Percentiles rank a stretch among this genome's conserved stretches.
phyloP scores from a whole-genome alignment of 177 flowering plant genomes.

The Vitis hybrid region DNA sequence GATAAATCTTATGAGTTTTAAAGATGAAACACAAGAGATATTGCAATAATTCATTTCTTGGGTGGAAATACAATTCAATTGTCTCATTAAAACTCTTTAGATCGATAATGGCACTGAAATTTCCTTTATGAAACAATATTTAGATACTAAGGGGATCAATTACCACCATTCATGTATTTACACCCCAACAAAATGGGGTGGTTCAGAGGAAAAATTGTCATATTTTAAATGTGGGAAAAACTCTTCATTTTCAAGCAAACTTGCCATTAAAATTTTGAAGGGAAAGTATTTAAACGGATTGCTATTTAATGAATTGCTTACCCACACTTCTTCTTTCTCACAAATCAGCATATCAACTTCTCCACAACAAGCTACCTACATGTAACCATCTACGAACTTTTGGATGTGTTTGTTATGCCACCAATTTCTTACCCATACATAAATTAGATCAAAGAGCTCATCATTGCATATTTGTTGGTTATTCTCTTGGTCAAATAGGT shows the following conservation, averaged over 20 bases:
- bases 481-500: not conserved
- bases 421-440: not conserved
- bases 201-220: not conserved
- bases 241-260: not conserved
- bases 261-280: conserved; percentile 5
- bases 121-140: not conserved
- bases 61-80: conserved; percentile 8
- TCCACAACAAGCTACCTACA: not conserved
- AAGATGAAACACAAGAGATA: not conserved
- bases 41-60: not conserved
- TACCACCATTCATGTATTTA: not conserved
- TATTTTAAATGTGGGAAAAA: not conserved
- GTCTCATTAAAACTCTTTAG: not conserved
- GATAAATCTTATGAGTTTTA: conserved; percentile 13
- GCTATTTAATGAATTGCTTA: not conserved
- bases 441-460: not conserved
- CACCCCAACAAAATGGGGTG: conserved; percentile 15
- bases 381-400: not conserved
- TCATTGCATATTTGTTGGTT: not conserved
- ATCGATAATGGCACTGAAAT: conserved; percentile 18
- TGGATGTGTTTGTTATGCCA: not conserved
- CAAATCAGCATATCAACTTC: not conserved
- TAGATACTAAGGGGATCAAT: not conserved
- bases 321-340: not conserved
- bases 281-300: not conserved